Conservation (phyloP, 768 basidiomycete species). For the Suillus variegatus region DNA sequence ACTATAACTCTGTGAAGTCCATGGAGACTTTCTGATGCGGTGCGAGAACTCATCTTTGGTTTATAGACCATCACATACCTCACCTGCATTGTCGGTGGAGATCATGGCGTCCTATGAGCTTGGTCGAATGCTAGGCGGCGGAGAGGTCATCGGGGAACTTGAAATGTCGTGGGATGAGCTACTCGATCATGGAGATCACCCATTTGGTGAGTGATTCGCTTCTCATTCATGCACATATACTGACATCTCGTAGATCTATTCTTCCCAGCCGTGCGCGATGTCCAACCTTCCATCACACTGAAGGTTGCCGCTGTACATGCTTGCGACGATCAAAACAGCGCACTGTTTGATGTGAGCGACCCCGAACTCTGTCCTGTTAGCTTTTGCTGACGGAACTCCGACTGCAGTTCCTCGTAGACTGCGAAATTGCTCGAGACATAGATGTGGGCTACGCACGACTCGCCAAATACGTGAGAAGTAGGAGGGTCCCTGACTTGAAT, state of each 20-base stretch:
- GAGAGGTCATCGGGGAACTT: background rate
- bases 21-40: no score
- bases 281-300: background rate
- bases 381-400: no score
- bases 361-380: no score
- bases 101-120: background rate
- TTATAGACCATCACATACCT: background rate
- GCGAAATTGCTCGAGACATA: no score
- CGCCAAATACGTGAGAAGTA: accelerated
- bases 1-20: no score
- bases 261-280: background rate
- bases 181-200: background rate
- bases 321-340: background rate
- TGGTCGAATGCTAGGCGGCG: background rate
- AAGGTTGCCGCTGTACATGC: background rate
- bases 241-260: no score
- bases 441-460: no score
- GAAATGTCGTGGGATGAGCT: background rate
- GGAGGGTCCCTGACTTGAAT: no score
- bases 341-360: no score
- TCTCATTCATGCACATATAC: background rate
- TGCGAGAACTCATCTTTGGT: background rate
- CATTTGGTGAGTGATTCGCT: background rate
- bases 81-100: background rate
- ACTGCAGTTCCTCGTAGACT: no score